A percentile compares a stretch with the other conserved stretches of the same genome.
phyloP scores from a whole-genome alignment of 2,329 filamentous ascomycete genomes.

The Epichloe bromicola region DNA sequence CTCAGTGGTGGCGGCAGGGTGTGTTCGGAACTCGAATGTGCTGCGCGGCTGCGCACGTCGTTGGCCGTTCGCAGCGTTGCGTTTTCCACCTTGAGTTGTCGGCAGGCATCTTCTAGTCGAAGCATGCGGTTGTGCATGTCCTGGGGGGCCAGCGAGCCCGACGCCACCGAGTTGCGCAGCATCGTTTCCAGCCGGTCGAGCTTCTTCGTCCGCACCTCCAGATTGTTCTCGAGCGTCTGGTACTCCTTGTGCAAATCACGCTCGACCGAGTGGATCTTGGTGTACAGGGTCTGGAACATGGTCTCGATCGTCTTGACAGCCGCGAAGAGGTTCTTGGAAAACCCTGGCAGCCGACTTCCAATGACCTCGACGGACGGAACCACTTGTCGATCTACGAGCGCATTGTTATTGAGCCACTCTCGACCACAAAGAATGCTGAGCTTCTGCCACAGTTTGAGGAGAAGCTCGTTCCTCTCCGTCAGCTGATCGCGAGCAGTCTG shows the following conservation, averaged over 20 bases:
- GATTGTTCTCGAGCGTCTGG: constrained; percentile 66
- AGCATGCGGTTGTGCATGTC: constrained; percentile 34
- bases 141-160: constrained; percentile 30
- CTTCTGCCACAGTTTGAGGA: constrained; percentile 82
- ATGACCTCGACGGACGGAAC: constrained; percentile 78
- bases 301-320: constrained; percentile 80
- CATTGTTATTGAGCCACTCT: constrained; percentile 86
- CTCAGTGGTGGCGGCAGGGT: constrained; percentile 5
- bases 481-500: constrained; percentile 75
- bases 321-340: constrained; percentile 77
- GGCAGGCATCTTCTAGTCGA: constrained; percentile 47
- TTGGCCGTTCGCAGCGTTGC: constrained; percentile 54
- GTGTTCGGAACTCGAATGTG: constrained; percentile 27
- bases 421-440: constrained; percentile 74
- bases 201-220: constrained; percentile 70
- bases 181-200: constrained; percentile 77
- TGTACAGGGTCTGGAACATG: constrained; percentile 64
- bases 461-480: constrained; percentile 73
- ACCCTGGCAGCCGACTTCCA: constrained; percentile 70
- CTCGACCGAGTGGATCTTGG: constrained; percentile 73
- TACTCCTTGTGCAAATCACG: constrained; percentile 86
- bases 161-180: constrained; percentile 51
- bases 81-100: constrained; percentile 51
- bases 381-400: constrained; percentile 72
- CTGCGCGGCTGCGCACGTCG: constrained; percentile 41